Evolutionary conservation across 441 rosid species (phyloP).

Genomic region (Theobroma grandiflorum): DNA sequence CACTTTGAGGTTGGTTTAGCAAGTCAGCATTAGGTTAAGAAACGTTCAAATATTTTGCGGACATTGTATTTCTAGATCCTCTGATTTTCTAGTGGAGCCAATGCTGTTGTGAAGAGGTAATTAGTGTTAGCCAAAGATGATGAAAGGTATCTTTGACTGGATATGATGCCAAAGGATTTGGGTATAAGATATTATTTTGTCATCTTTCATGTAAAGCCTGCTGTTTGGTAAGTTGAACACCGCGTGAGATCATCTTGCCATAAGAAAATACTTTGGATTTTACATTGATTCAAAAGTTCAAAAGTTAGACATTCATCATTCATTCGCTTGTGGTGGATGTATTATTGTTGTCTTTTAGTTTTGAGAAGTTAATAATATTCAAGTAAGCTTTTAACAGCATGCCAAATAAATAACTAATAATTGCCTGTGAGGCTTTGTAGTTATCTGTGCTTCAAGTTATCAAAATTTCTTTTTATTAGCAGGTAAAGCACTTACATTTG

Average conservation of each 20-base stretch:
- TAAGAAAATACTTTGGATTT: not conserved
- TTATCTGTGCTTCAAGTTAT: not conserved
- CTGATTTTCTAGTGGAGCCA: not conserved
- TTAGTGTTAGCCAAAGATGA: not conserved
- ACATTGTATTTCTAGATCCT: not conserved
- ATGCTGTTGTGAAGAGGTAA: not conserved
- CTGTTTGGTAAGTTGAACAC: not conserved
- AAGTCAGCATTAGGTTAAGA: not conserved
- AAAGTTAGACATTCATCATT: not conserved
- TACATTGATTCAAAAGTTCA: not conserved
- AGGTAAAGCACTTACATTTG: not conserved
- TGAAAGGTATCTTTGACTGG: not conserved
- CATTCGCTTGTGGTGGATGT: not conserved
- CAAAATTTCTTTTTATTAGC: not conserved
- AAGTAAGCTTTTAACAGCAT: not conserved
- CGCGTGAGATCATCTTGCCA: not conserved
- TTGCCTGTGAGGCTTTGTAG: not conserved
- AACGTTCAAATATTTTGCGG: not conserved
- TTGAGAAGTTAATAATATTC: not conserved
- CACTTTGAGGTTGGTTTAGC: not conserved
- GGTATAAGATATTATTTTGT: not conserved
- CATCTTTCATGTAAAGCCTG: not conserved
- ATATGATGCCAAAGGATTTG: slow-evolving; percentile 3
- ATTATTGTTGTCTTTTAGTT: not conserved
- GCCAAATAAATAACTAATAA: not conserved